These are phyloP conservation scores for Dendrobium huoshanense DNA, from an alignment of 106 monocot genomes.

Conservation along the genomic window DNA sequence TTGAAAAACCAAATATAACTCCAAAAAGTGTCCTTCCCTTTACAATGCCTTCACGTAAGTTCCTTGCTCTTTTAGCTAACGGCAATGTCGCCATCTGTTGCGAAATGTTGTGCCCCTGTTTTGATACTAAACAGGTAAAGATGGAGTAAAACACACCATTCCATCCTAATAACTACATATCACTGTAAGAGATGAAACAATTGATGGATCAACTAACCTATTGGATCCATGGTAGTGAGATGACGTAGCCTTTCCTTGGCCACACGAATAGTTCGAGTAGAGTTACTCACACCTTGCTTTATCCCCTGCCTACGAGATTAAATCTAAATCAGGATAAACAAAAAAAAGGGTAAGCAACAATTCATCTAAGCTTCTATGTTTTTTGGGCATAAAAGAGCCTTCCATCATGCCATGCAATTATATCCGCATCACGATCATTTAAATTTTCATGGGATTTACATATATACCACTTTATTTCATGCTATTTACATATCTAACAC, in stretches of 20 bases:
- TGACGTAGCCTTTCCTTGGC: slow-evolving; percentile 56
- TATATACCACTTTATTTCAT: too few species aligned
- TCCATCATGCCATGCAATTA: background rate
- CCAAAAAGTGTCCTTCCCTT: slow-evolving; percentile 46
- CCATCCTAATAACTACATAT: background rate
- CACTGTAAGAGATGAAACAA: background rate
- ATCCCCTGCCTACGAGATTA: slow-evolving; percentile 54
- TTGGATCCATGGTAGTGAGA: slow-evolving; percentile 39
- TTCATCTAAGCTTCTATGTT: background rate
- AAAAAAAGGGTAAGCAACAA: background rate
- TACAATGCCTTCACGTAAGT: slow-evolving; percentile 44
- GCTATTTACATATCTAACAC: too few species aligned
- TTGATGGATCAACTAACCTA: slow-evolving; percentile 26
- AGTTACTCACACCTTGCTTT: slow-evolving; percentile 62
- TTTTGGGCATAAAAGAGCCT: background rate
- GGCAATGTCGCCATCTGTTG: slow-evolving; percentile 23
- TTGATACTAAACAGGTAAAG: slow-evolving; percentile 46
- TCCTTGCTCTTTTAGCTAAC: slow-evolving; percentile 54
- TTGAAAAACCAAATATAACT: slow-evolving; percentile 30
- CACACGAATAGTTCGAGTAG: slow-evolving; percentile 55
- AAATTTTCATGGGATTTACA: too few species aligned
- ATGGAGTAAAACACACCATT: slow-evolving; percentile 21
- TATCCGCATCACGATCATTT: too few species aligned
- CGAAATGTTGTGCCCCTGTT: slow-evolving; percentile 25
- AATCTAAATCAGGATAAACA: background rate